A percentile compares a stretch with the other conserved stretches of the same genome.
Conservation (phyloP, 129 eudicot genomes). For the Helianthus tuberosus region DNA sequence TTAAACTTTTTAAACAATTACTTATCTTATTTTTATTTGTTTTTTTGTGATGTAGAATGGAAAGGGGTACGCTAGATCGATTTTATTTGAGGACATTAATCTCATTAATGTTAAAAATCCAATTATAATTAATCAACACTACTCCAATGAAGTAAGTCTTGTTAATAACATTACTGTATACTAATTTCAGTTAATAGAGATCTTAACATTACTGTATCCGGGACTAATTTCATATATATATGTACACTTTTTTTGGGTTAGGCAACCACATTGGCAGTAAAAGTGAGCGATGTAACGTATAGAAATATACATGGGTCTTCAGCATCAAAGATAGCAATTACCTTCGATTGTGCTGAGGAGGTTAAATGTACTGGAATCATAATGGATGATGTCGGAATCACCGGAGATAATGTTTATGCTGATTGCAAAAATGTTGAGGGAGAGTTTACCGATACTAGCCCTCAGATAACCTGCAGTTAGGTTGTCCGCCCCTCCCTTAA, state of each 20-base stretch:
- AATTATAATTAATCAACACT: constrained; percentile 46
- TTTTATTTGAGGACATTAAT: constrained; percentile 27
- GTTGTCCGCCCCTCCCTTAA: not conserved
- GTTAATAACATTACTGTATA: not conserved
- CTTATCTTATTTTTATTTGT: not conserved
- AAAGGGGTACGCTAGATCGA: constrained; percentile 31
- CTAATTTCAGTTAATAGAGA: no score
- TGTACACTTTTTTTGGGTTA: not conserved
- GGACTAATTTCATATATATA: not conserved
- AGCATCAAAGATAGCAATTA: constrained; percentile 28
- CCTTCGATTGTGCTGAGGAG: constrained; percentile 28
- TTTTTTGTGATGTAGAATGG: constrained; percentile 28
- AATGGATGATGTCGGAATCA: constrained; percentile 25
- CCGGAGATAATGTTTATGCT: constrained; percentile 19
- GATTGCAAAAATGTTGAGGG: constrained; percentile 32
- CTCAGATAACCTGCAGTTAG: constrained; percentile 2
- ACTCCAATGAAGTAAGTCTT: constrained; percentile 23
- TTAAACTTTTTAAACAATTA: no score
- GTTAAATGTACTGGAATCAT: constrained; percentile 28
- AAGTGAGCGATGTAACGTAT: constrained; percentile 39
- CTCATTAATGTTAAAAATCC: constrained; percentile 32
- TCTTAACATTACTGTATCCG: no score
- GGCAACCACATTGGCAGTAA: constrained; percentile 23
- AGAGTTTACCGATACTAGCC: constrained; percentile 15
- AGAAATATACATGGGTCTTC: constrained; percentile 42